Percentiles rank a stretch among this genome's conserved stretches.
phyloP scores from a whole-genome alignment of 257 asterid species.

The Asclepias syriaca region DNA sequence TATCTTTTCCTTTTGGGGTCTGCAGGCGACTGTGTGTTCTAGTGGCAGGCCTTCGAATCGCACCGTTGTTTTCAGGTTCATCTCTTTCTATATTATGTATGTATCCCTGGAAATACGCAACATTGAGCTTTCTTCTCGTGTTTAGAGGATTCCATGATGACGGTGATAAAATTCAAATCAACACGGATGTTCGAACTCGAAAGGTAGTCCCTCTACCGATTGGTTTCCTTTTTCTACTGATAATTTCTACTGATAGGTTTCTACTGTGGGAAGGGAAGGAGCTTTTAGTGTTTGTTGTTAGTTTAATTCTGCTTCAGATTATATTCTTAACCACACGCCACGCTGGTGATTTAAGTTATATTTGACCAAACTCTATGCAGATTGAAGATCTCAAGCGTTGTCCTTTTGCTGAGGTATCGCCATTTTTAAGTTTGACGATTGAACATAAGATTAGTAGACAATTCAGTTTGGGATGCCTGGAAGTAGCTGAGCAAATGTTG shows the following conservation, averaged over 20 bases:
- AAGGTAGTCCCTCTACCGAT: slow-evolving; percentile 41
- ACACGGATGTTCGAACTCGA: slow-evolving; percentile 75
- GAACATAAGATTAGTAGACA: not conserved
- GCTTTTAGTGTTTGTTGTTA: not conserved
- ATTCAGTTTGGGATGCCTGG: not conserved
- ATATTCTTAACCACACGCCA: not conserved
- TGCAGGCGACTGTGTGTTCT: slow-evolving; percentile 74
- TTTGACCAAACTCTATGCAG: slow-evolving; percentile 36
- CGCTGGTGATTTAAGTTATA: slow-evolving; percentile 5
- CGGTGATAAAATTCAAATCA: slow-evolving; percentile 63
- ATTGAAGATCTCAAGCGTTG: slow-evolving; percentile 77
- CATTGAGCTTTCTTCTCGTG: not conserved
- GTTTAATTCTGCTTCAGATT: slow-evolving; percentile 4
- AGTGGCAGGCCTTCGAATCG: slow-evolving; percentile 77
- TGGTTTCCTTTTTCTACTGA: too few species aligned
- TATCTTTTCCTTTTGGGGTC: slow-evolving; percentile 2
- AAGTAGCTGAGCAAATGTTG: not conserved
- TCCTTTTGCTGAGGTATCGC: slow-evolving; percentile 72
- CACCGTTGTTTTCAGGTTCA: slow-evolving; percentile 90
- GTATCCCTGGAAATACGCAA: not conserved
- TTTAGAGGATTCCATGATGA: slow-evolving; percentile 77
- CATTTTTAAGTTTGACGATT: not conserved
- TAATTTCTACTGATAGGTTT: not conserved
- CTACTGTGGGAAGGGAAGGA: too few species aligned
- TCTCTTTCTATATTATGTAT: not conserved